A percentile compares a stretch with the other conserved stretches of the same genome.
These are phyloP conservation scores for Yamadazyma endophytica DNA, from an alignment of 805 yeast species.

Conservation along the genomic window DNA sequence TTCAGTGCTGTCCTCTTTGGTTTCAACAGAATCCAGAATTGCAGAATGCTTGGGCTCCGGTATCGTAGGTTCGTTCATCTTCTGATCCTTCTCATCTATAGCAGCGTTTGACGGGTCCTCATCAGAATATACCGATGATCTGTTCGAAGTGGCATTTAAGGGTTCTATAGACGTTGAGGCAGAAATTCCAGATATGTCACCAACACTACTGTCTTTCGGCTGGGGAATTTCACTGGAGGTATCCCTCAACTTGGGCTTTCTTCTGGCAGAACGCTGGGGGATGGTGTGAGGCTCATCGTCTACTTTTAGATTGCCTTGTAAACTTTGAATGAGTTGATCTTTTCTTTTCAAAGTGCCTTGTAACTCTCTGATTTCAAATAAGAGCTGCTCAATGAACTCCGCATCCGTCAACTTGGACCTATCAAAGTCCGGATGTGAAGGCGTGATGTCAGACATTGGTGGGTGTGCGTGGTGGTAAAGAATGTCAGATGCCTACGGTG, in stretches of 20 bases:
- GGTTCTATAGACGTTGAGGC: slow-evolving; percentile 4
- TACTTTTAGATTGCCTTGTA: slow-evolving; percentile 9
- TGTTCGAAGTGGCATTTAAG: slow-evolving; percentile 7
- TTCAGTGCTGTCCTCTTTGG: no score
- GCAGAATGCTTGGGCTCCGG: no score
- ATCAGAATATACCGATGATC: slow-evolving; percentile 18
- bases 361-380: slow-evolving; percentile 34
- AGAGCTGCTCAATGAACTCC: slow-evolving; percentile 31
- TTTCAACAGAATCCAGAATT: no score
- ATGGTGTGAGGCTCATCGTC: slow-evolving; percentile 7
- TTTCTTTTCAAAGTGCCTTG: slow-evolving; percentile 15
- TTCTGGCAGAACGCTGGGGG: slow-evolving; percentile 25
- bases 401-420: slow-evolving; percentile 21
- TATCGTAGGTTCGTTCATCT: no score
- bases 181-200: slow-evolving; percentile 1
- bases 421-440: slow-evolving; percentile 35
- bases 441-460: slow-evolving; percentile 16
- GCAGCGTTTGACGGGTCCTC: no score
- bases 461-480: neutral
- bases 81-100: no score
- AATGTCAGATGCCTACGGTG: no score
- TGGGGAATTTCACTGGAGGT: no score
- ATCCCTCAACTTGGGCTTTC: slow-evolving; percentile 8
- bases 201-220: neutral
- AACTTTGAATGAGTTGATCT: slow-evolving; percentile 11